A percentile compares a stretch with the other conserved stretches of the same genome.
Evolutionary conservation across 176 grass and related monocot species (phyloP).

Genomic region (Echinochloa phyllopogon): DNA sequence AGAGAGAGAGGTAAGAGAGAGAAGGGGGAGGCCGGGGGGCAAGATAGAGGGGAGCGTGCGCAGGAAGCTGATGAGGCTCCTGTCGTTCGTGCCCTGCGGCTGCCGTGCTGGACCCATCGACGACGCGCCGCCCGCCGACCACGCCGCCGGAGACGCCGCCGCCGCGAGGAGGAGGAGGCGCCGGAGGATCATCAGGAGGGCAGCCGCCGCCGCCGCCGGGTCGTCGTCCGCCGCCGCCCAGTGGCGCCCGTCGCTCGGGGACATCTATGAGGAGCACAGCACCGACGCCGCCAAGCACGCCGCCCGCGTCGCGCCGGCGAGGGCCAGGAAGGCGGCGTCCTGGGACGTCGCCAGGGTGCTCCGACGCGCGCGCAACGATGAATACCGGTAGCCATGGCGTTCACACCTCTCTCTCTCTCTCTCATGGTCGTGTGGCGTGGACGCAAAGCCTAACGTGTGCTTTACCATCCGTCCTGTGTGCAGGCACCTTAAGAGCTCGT

Average conservation of each 20-base stretch:
- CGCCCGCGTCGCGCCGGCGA: neutral
- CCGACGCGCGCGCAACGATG: conserved; percentile 37
- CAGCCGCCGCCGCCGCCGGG: neutral
- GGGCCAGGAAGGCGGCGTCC: conserved; percentile 7
- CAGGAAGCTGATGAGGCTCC: conserved; percentile 67
- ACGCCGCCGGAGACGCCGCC: neutral
- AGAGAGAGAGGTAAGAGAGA: neutral
- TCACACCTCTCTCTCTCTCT: neutral
- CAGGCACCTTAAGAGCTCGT: conserved; percentile 50
- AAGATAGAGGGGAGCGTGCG: conserved; percentile 55
- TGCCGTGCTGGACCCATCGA: conserved; percentile 60
- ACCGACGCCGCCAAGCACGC: neutral
- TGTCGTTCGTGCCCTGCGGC: conserved; percentile 66
- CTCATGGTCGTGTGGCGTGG: neutral
- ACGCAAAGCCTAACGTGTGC: neutral
- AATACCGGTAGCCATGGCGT: conserved; percentile 41
- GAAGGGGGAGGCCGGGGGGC: neutral
- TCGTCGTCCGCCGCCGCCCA: too few species aligned
- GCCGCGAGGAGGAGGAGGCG: conserved; percentile 27
- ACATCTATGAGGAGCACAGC: conserved; percentile 59
- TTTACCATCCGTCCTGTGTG: neutral
- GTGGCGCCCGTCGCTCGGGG: conserved; percentile 59
- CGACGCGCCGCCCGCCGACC: conserved; percentile 51
- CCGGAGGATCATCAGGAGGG: conserved; percentile 35
- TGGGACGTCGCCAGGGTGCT: conserved; percentile 40